Conservation (phyloP, 148 eudicot genomes). For the Amaranthus hypochondriacus region DNA sequence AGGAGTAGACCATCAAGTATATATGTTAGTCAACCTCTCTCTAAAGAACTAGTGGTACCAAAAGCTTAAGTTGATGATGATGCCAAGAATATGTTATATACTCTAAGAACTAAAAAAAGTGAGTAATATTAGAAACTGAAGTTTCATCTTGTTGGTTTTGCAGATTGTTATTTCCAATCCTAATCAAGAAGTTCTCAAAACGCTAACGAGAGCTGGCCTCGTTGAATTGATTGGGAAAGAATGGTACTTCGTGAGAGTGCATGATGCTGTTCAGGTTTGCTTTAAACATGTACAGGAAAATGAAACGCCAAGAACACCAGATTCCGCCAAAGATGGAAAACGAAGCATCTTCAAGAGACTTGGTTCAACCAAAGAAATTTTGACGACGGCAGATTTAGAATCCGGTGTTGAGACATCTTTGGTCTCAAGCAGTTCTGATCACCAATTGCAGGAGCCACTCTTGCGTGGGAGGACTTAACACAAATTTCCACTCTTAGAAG, state of each 20-base stretch:
- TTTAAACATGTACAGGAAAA: conserved; percentile 66
- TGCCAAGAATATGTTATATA: too few species aligned
- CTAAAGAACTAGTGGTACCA: too few species aligned
- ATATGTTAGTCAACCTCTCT: too few species aligned
- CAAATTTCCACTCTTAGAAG: not conserved
- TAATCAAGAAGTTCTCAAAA: conserved; percentile 74
- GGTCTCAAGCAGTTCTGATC: conserved; percentile 31
- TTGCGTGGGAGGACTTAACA: conserved; percentile 43
- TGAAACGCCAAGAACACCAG: conserved; percentile 33
- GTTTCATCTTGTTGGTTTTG: not conserved
- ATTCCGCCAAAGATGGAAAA: conserved; percentile 28
- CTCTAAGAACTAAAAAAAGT: too few species aligned
- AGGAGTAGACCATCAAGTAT: too few species aligned
- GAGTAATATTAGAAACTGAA: not conserved
- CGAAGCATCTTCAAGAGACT: conserved; percentile 41
- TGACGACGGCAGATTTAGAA: conserved; percentile 47
- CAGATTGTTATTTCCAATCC: conserved; percentile 91
- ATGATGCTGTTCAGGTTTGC: conserved; percentile 94
- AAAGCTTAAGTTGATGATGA: too few species aligned
- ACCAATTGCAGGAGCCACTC: conserved; percentile 65
- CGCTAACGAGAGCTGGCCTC: conserved; percentile 67
- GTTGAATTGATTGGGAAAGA: conserved; percentile 86
- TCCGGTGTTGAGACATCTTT: conserved; percentile 34
- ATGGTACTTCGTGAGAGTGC: conserved; percentile 96
- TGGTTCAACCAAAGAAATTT: conserved; percentile 46